Conservation (phyloP, 176 grass and related monocot genomes). For the Oryza meridionalis region DNA sequence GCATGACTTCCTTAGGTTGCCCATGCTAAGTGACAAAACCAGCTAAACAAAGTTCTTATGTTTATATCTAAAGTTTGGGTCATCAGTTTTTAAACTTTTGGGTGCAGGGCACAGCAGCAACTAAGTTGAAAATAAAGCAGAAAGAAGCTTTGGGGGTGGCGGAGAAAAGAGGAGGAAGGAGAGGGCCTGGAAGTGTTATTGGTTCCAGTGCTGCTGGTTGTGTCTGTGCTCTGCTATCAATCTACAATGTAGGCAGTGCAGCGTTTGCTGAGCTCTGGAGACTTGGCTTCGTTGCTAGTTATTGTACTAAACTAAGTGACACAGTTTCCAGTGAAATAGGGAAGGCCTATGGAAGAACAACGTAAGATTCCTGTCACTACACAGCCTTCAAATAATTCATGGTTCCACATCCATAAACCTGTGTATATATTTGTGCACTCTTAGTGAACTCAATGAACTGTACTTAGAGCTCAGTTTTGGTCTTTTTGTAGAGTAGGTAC, state of each 20-base stretch:
- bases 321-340: slow-evolving; percentile 96
- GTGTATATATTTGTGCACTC: slow-evolving; percentile 17
- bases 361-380: slow-evolving; percentile 57
- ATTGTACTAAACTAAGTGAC: slow-evolving; percentile 93
- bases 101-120: slow-evolving; percentile 77
- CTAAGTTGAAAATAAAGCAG: slow-evolving; percentile 87
- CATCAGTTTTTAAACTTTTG: slow-evolving; percentile 41
- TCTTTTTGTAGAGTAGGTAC: slow-evolving; percentile 78
- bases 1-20: neutral
- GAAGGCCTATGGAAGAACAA: slow-evolving; percentile 85
- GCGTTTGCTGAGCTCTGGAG: slow-evolving; percentile 61
- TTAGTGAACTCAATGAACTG: neutral
- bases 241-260: slow-evolving; percentile 63
- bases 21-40: neutral
- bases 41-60: neutral
- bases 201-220: slow-evolving; percentile 77
- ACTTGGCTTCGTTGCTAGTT: slow-evolving; percentile 92
- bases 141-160: slow-evolving; percentile 92
- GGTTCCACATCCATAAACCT: neutral
- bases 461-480: slow-evolving; percentile 28
- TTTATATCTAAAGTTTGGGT: neutral
- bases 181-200: slow-evolving; percentile 90
- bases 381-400: neutral
- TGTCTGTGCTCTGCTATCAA: slow-evolving; percentile 75
- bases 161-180: slow-evolving; percentile 87